Conservation (phyloP, 805 yeast species). For the Metschnikowia shivogae region DNA sequence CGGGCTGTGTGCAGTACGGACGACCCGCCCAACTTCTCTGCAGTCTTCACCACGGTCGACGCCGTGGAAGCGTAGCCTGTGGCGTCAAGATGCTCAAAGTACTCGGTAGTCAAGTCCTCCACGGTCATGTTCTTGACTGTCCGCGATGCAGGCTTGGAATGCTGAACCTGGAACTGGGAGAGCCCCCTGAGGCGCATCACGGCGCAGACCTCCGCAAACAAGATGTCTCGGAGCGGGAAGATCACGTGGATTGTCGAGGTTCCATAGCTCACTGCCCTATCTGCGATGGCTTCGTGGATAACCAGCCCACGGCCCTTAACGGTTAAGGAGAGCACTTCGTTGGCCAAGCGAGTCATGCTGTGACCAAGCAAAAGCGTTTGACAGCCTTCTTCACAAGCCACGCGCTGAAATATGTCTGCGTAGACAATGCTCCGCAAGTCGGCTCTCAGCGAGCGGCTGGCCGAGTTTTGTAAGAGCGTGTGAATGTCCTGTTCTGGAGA, state of each 20-base stretch:
- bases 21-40: conserved; percentile 65
- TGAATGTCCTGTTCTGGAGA: conserved; percentile 6
- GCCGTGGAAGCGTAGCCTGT: conserved; percentile 81
- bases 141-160: conserved; percentile 23
- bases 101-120: conserved; percentile 69
- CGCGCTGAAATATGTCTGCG: conserved; percentile 42
- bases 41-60: conserved; percentile 88
- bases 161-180: conserved; percentile 21
- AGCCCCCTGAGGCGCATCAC: conserved; percentile 45
- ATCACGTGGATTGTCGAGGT: conserved; percentile 41
- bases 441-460: conserved; percentile 58
- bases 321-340: conserved; percentile 69
- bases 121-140: conserved; percentile 74
- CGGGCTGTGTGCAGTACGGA: conserved; percentile 16
- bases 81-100: conserved; percentile 66
- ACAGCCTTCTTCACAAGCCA: conserved; percentile 44
- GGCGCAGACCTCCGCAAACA: conserved; percentile 61
- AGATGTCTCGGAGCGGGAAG: conserved; percentile 73
- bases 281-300: conserved; percentile 50
- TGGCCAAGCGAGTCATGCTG: conserved; percentile 80
- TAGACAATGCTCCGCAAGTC: conserved; percentile 53
- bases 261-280: conserved; percentile 29
- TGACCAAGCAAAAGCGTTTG: conserved; percentile 69
- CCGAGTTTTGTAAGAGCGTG: conserved; percentile 36
- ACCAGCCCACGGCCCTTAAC: conserved; percentile 83